A percentile compares a stretch with the other conserved stretches of the same genome.
Conservation (phyloP, 2,329 filamentous ascomycete species). For the Elsinoe necatrix region DNA sequence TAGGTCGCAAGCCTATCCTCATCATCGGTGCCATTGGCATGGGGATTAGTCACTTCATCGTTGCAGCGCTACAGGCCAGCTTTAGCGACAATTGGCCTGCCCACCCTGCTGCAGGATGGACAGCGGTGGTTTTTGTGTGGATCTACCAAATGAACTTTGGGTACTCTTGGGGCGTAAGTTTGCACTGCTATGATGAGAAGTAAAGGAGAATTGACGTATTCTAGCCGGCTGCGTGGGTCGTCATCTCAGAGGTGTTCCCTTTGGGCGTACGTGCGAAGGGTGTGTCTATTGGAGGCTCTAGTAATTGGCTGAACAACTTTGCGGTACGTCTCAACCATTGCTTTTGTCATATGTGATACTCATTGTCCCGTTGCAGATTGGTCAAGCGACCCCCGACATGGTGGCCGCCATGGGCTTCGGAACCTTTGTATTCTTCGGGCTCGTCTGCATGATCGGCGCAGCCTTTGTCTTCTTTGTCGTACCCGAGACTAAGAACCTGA, state of each 20-base stretch:
- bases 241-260: constrained; percentile 68
- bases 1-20: constrained; percentile 55
- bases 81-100: constrained; percentile 48
- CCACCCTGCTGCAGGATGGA: constrained; percentile 59
- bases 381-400: constrained; percentile 52
- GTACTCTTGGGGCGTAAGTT: constrained; percentile 55
- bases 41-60: constrained; percentile 62
- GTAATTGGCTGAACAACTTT: constrained; percentile 34
- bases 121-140: constrained; percentile 59
- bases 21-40: constrained; percentile 59
- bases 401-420: constrained; percentile 57
- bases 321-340: constrained; percentile 15
- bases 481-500: constrained; percentile 47
- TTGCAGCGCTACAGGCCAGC: constrained; percentile 56
- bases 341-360: neutral
- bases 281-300: constrained; percentile 54
- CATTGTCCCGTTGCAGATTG: constrained; percentile 10
- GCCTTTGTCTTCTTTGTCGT: constrained; percentile 45
- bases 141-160: constrained; percentile 66
- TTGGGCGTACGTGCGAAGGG: constrained; percentile 62
- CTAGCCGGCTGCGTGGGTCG: constrained; percentile 41
- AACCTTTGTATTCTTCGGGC: constrained; percentile 63
- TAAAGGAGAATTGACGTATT: neutral
- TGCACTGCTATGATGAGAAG: neutral
- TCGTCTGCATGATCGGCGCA: constrained; percentile 55